Conservation (phyloP, 305 asterid genomes). For the Rubia tinctorum region DNA sequence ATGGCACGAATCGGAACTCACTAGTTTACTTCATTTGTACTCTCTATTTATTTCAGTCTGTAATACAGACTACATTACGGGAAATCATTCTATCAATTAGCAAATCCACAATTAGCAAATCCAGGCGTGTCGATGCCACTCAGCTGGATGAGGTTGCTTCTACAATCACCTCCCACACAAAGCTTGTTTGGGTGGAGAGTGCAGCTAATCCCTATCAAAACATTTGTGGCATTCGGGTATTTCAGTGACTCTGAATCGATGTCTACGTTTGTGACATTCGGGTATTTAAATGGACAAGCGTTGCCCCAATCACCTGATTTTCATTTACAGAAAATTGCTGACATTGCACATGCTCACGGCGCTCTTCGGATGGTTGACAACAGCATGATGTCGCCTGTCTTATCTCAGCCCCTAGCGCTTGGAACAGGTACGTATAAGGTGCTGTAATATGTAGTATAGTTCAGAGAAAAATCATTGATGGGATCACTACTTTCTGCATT, state of each 20-base stretch:
- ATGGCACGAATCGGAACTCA: no score
- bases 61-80: no score
- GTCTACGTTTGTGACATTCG: background rate
- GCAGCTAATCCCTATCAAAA: slow-evolving; percentile 93
- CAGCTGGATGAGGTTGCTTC: slow-evolving; percentile 66
- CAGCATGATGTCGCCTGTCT: slow-evolving; percentile 89
- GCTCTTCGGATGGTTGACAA: slow-evolving; percentile 89
- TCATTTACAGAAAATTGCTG: slow-evolving; percentile 64
- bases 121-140: slow-evolving; percentile 85
- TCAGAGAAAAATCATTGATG: background rate
- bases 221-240: slow-evolving; percentile 75
- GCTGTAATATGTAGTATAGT: background rate
- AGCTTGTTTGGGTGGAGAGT: slow-evolving; percentile 95
- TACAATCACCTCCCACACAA: slow-evolving; percentile 59
- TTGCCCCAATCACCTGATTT: no score
- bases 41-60: no score
- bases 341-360: slow-evolving; percentile 76
- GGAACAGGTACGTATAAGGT: slow-evolving; percentile 75
- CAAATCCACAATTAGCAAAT: no score
- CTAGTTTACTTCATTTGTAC: no score
- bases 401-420: slow-evolving; percentile 75
- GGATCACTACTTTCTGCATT: slow-evolving; percentile 19
- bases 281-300: no score
- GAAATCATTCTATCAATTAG: no score
- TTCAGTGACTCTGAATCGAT: slow-evolving; percentile 12